Evolutionary conservation across 202 grass and related monocot genomes (phyloP).

Genomic region (Setaria viridis): DNA sequence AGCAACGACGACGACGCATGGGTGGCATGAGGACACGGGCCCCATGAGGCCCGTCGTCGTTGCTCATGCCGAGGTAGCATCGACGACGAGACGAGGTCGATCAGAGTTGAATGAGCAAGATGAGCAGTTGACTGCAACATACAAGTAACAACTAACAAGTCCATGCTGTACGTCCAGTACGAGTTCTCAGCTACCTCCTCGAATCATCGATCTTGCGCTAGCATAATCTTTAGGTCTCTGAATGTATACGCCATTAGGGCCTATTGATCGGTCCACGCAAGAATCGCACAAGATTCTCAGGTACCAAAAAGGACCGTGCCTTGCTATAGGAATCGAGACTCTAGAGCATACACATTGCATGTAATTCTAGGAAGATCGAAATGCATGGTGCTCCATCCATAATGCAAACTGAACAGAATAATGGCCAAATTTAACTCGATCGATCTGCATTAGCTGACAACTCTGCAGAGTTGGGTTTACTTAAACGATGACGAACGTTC

Average conservation of each 20-base stretch:
- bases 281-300: background rate
- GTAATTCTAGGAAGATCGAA: no score
- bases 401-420: background rate
- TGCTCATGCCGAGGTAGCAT: constrained; percentile 17
- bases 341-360: background rate
- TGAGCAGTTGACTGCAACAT: constrained; percentile 41
- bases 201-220: background rate
- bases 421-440: background rate
- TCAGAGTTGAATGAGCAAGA: constrained; percentile 6
- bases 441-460: background rate
- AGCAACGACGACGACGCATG: background rate
- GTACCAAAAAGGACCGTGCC: background rate
- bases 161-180: no score
- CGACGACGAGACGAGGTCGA: background rate
- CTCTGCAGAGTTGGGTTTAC: background rate
- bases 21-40: constrained; percentile 18
- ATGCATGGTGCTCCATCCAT: background rate
- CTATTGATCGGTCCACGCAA: constrained; percentile 2
- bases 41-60: background rate
- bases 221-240: background rate
- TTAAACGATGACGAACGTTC: background rate
- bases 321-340: background rate
- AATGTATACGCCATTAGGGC: background rate
- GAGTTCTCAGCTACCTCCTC: background rate
- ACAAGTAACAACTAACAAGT: background rate